Base-by-base conservation (phyloP, 1,139 yeast species). In the Pichia sp. region DNA sequence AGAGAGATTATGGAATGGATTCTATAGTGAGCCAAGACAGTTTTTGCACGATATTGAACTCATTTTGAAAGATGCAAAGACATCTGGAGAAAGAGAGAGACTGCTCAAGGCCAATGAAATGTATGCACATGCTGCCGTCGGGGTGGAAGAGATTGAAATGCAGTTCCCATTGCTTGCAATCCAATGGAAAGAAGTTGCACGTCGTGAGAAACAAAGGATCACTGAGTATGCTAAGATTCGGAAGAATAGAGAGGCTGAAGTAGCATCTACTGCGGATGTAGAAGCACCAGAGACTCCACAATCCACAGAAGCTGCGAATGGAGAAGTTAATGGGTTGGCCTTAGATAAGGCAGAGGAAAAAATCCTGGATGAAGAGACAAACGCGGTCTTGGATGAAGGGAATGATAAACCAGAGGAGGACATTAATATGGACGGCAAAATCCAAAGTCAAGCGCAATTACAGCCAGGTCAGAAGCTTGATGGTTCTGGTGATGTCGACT, bases 1-100 rank as follows among this genome's bases (percentile, higher is more conserved):
- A 53, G 98, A 91, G 53, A 69, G 98, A 40, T 63, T 93, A 38
- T 91, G 98, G 98, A 91, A 91, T 59, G 98, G 98, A 0, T 91
- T 64, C 56, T 91, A 93, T 54, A 80, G 88, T 23, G 96, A 88
- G 51, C 96, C 98, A 12, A 80, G 76, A 48, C 97, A 91, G 55
- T 88, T 84, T 54, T 61, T 88, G 49, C 75, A 72, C 48, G 98
- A 93, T 54, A 72, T 93, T 34, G 85, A 78, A 53, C 70, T 83
- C 74, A 88, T 93, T 32, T 80, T 85, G 31, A 69, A 70, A 31
- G 99, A 93, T 60, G 73, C 94, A 0, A 67, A 72, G 22, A 75
- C 79, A 0, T 62, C 72, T 7, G 87, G 85, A 1, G 97, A 88
- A 47, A 70, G 97, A 33, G 98, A 91, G 44, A 65, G 95, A 35